Evolutionary conservation across 1,139 yeast species (phyloP).

Genomic region (Hanseniaspora gamundiae): DNA sequence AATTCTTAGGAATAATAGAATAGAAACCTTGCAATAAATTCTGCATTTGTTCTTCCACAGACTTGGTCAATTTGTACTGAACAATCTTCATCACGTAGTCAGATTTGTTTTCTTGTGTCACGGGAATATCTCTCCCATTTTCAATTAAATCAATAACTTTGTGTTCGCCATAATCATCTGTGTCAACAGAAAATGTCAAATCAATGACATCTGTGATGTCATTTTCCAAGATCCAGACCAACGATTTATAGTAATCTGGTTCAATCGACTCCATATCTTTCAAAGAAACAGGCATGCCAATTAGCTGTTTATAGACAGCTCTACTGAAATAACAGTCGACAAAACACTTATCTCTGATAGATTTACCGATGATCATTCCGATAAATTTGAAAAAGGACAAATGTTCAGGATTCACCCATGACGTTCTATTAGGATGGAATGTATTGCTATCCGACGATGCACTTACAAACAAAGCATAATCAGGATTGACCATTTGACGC

Average conservation of each 20-base stretch:
- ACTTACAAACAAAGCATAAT: slow-evolving; percentile 84
- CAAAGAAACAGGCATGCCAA: slow-evolving; percentile 71
- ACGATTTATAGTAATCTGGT: slow-evolving; percentile 80
- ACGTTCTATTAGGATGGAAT: slow-evolving; percentile 89
- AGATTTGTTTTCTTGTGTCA: slow-evolving; percentile 81
- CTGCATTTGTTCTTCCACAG: slow-evolving; percentile 81
- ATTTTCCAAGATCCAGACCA: slow-evolving; percentile 94
- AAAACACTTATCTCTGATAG: slow-evolving; percentile 76
- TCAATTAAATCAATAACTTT: slow-evolving; percentile 69
- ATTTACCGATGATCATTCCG: slow-evolving; percentile 91
- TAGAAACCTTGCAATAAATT: slow-evolving; percentile 81
- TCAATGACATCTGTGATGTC: slow-evolving; percentile 93
- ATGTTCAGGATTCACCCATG: slow-evolving; percentile 90
- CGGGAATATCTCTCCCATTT: slow-evolving; percentile 72
- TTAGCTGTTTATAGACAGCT: slow-evolving; percentile 80
- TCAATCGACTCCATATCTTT: slow-evolving; percentile 95
- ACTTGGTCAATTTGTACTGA: slow-evolving; percentile 71
- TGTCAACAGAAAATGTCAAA: slow-evolving; percentile 90
- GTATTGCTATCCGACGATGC: slow-evolving; percentile 82
- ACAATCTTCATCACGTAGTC: slow-evolving; percentile 82
- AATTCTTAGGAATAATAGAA: slow-evolving; percentile 79
- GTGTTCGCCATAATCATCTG: slow-evolving; percentile 90
- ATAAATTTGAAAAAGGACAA: slow-evolving; percentile 85
- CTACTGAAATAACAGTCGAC: slow-evolving; percentile 93
- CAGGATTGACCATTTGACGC: slow-evolving; percentile 93